Evolutionary conservation across 192 early-diverging fungal genomes (phyloP).

Genomic region (Blastocladiella britannica): DNA sequence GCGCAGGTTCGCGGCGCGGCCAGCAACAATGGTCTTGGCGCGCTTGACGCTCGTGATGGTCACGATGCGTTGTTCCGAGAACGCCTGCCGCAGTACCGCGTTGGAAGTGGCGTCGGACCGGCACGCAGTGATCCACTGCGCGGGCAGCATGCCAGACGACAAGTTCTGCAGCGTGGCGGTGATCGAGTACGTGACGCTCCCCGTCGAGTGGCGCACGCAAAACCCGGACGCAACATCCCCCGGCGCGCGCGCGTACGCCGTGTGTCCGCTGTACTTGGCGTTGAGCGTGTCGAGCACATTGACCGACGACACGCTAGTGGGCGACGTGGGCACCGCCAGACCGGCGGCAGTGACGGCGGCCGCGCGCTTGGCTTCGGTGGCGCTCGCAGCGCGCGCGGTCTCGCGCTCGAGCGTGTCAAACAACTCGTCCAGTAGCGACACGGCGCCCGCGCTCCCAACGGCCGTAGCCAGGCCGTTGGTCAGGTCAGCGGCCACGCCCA

Average conservation of each 20-base stretch:
- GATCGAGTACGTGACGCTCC: background rate
- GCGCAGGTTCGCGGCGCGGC: background rate
- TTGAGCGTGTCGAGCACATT: background rate
- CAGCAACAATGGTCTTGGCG: background rate
- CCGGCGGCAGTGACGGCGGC: background rate
- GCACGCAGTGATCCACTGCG: too few relatives aligned
- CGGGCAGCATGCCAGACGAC: too few relatives aligned
- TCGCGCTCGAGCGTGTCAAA: too few relatives aligned
- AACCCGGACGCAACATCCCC: background rate
- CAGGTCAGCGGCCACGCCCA: too few relatives aligned
- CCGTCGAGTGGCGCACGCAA: background rate
- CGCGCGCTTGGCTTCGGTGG: background rate
- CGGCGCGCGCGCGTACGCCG: background rate
- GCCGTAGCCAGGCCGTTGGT: too few relatives aligned
- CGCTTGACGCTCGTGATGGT: background rate
- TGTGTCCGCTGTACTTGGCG: background rate
- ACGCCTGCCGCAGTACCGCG: too few relatives aligned
- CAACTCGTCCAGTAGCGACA: too few relatives aligned
- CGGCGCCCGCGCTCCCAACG: too few relatives aligned
- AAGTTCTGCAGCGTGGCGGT: background rate
- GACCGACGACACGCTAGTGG: too few relatives aligned
- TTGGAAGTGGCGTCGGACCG: too few relatives aligned
- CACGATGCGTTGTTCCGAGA: too few relatives aligned
- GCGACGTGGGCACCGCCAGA: background rate
- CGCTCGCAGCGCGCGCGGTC: too few relatives aligned